Base-by-base conservation (phyloP, 345 rosid species). In the Boechera divaricarpa region DNA sequence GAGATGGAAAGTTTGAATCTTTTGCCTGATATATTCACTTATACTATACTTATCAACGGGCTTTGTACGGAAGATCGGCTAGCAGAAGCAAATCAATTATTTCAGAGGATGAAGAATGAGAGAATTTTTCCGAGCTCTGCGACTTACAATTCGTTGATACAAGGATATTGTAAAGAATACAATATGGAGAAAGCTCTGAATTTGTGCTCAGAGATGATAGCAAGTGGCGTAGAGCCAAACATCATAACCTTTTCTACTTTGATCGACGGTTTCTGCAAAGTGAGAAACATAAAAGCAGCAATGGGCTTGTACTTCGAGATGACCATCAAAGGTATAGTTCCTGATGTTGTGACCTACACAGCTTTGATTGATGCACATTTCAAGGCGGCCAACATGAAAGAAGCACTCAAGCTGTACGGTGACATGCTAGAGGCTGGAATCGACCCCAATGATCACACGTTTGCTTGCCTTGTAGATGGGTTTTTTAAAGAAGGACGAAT, bases 331-430 rank as follows among this genome's bases (percentile, higher is more conserved):
- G 70, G 86, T 10, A 55, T 86, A 56, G 70, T 67, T 44, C 89
- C 92, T 18, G 91, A 91, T 77, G 89, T 86, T 51, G 88, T 89
- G 48, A 84, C 84, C 10, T 86, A 83, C 80, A 80, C 92, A 16
- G 68, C 88, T 72, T 80, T 91, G 81, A 89, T 91, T 47, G 85
- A 89, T 80, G 91, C 90, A 15, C 84, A 82, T 41, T 86, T 89
- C 74, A 89, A 87, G 76, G 73, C 76, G 44, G 87, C 87, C 74
- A 84, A 86, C 75, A 61, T 81, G 69, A 84, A 82, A 76, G 88
- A 83, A 72, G 91, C 94, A 49, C 69, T 87, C 33, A 61, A 62
- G 75, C 65, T 91, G 57, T 72, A 82, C 21, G 80, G 81, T 77
- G 83, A 81, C 64, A 86, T 91, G 92, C 76, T 79, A 56, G 87